Percentiles rank a stretch among this genome's conserved stretches.
Conservation (phyloP, 495 filamentous ascomycete genomes). For the Xylaria bambusicola region DNA sequence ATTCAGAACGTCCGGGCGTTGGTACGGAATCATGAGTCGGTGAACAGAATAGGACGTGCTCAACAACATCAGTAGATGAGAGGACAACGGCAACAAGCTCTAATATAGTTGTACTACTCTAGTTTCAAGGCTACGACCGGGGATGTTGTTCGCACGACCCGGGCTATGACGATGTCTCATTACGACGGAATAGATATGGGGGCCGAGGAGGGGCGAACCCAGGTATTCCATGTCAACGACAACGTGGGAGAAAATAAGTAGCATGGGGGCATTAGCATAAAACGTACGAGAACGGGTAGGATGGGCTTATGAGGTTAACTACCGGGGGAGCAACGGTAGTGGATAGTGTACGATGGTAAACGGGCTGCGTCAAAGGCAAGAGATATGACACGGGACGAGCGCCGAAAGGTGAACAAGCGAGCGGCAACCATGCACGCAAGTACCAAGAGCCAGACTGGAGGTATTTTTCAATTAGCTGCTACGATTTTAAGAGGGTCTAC, state of each 20-base stretch:
- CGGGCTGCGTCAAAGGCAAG: no score
- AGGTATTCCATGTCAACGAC: slow-evolving; percentile 14
- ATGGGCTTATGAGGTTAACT: slow-evolving; percentile 12
- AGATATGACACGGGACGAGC: slow-evolving; percentile 7
- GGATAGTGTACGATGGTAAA: not conserved
- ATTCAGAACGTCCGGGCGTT: slow-evolving; percentile 1
- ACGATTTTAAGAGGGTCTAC: not conserved
- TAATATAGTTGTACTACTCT: slow-evolving; percentile 12
- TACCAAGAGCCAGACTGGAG: not conserved
- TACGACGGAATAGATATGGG: not conserved
- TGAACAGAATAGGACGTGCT: not conserved
- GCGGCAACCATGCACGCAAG: slow-evolving; percentile 6
- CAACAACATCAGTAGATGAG: not conserved
- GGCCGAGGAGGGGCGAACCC: not conserved
- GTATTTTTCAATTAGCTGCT: no score
- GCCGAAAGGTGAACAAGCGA: not conserved
- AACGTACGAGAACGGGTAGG: slow-evolving; percentile 16
- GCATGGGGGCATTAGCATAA: slow-evolving; percentile 11
- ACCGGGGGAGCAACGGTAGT: slow-evolving; percentile 2
- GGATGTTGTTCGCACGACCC: not conserved
- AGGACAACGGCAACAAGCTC: not conserved
- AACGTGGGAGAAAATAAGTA: not conserved
- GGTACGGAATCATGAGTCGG: slow-evolving; percentile 10
- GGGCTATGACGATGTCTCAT: not conserved
- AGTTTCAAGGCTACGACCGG: slow-evolving; percentile 13